Base-by-base conservation (phyloP, 2,329 filamentous ascomycete species). In the Thielaviopsis ethacetica region DNA sequence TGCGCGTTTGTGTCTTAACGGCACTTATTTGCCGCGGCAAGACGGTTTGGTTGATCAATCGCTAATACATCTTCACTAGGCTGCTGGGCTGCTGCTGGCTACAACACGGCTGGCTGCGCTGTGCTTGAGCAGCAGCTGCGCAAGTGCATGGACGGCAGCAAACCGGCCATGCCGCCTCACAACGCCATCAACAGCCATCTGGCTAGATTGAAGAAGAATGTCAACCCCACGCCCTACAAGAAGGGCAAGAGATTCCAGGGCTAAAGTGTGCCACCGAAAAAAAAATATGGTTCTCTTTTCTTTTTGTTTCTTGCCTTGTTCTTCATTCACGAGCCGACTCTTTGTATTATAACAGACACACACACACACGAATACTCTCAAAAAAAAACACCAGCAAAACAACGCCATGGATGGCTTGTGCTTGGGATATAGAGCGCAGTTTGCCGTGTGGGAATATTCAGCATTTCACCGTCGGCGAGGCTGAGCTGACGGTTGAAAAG, bases 101-200 rank as follows among this genome's bases (percentile, higher is more conserved):
- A 85, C 71, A 85, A 73, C 68, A 74, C 78, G 5, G 68, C 75
- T 13, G 81, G 80, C 44, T 85, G 82, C 68, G 75, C 75, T 24
- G 73, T 75, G 50, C 68, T 85, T 64, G 82, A 85, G 70, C 75
- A 76, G 59, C 75, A 81, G 57, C 73, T 86, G 61, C 78, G 83
- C 27, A 70, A 72, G 34, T 86, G 83, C 73, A 95, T 96, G 89
- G 91, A 97, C 75, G 80, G 80, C 59, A 83, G 85, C 63, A 82
- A 67, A 76, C 56, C 59, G 6, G 59, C 24, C 5, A 57, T 44
- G 26, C 76, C 70, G 61, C 66, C 72, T 51, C 65, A 71, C 13
- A 88, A 84, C 75, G 91, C 83, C 70, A 90, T 97, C 80, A 97
- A 97, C 74, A 91, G 91, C 76, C 91, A 96, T 70, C 76, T 97